Evolutionary conservation across 129 eudicot genomes (phyloP).

Genomic region (Chrysanthemum seticuspe): DNA sequence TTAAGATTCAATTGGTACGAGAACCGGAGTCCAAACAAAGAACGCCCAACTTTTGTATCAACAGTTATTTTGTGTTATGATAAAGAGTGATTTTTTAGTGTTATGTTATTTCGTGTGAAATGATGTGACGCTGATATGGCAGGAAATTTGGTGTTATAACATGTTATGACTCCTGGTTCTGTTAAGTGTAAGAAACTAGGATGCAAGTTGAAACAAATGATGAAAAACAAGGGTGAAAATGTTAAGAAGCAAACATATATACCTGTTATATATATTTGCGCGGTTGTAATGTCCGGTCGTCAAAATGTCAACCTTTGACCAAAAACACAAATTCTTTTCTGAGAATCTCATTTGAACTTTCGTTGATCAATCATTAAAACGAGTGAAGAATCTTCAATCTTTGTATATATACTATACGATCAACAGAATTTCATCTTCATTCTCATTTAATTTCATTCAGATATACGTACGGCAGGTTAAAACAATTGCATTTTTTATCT

Average conservation of each 20-base stretch:
- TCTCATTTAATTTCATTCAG: slow-evolving; percentile 20
- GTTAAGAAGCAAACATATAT: neutral
- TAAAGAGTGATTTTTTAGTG: too few relatives aligned
- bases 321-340: neutral
- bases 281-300: slow-evolving; percentile 14
- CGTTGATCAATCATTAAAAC: slow-evolving; percentile 30
- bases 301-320: slow-evolving; percentile 28
- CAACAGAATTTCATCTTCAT: slow-evolving; percentile 11
- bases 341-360: slow-evolving; percentile 24
- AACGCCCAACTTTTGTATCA: too few relatives aligned
- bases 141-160: too few relatives aligned
- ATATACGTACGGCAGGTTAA: slow-evolving; percentile 8
- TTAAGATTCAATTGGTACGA: too few relatives aligned
- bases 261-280: neutral
- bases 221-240: slow-evolving; percentile 7
- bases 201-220: neutral
- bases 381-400: slow-evolving; percentile 23
- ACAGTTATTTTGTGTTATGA: too few relatives aligned
- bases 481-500: slow-evolving; percentile 6
- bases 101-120: too few relatives aligned
- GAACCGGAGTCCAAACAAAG: too few relatives aligned
- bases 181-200: neutral
- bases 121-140: too few relatives aligned
- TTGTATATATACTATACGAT: neutral
- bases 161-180: too few relatives aligned